Evolutionary conservation across 305 asterid genomes (phyloP), one percentile per base, ranked within the genome.

Genomic region (Solanum aculeatissimum): DNA sequence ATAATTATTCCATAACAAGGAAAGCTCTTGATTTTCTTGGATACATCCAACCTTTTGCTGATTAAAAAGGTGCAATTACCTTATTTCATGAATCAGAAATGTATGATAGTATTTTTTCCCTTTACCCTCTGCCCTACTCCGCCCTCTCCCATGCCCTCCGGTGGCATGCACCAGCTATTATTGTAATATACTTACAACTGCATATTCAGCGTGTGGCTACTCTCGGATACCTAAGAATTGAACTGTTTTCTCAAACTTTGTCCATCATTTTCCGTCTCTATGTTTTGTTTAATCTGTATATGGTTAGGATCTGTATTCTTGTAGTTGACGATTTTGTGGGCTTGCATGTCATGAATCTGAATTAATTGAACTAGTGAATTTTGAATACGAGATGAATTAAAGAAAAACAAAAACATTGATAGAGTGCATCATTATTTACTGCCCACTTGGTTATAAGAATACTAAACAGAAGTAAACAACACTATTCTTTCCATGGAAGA

Each of bases 401-500:
- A 2, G 14, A 32, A 63, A 16, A 8, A 2, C 63, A n/a, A 32
- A 66, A 66, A 10, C 75, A 68, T 68, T 35, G 15, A 18, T 5
- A 72, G 58, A 45, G 0, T 72, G 19, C 21, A 43, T 43, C 35
- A 71, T 42, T 71, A 42, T 40, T n/a, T 2, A 71, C 7, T 21
- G 16, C 27, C 4, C 80, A 71, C 55, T 71, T 71, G 55, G 35
- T 42, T 43, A 57, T n/a, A 43, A 72, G 80, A 72, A 15, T 5
- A 21, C 23, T 14, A 14, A 14, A 47, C 6, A 74, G 16, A 21
- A 57, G 65, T 57, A 29, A 51, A 54, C 6, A 29, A 10, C n/a
- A 29, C 45, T 77, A 77, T 51, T 77, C 82, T 87, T 89, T 93
- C 97, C 97, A 91, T 62, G 96, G 84, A 85, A 90, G 95, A 21